Evolutionary conservation across 2,329 filamentous ascomycete genomes (phyloP).

Genomic region (Sporothrix luriei): DNA sequence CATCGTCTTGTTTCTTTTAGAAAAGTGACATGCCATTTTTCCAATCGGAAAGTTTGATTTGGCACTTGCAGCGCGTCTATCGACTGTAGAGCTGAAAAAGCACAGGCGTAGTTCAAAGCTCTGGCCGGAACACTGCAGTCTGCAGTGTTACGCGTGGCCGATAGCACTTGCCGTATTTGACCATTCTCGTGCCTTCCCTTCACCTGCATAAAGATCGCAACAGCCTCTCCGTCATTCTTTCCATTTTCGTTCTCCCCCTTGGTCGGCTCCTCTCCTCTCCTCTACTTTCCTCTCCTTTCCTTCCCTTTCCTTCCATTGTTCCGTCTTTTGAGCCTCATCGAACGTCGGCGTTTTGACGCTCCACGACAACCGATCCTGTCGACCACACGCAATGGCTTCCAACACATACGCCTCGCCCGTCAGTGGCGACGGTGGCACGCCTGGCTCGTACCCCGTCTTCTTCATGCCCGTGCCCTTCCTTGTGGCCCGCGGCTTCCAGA

Average conservation of each 20-base stretch:
- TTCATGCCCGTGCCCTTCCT: conserved; percentile 39
- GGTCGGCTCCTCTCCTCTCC: not conserved
- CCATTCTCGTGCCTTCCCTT: conserved; percentile 14
- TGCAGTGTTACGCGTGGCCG: not conserved
- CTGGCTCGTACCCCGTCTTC: conserved; percentile 38
- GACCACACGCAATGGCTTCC: not conserved
- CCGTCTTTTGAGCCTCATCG: not conserved
- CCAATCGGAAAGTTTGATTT: not conserved
- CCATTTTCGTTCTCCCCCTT: not conserved
- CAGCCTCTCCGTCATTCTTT: conserved; percentile 4
- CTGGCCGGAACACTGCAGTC: not conserved
- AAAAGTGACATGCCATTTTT: not conserved
- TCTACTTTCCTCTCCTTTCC: not conserved
- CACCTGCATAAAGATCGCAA: not conserved
- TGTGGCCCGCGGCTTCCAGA: conserved; percentile 40
- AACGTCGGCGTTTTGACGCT: not conserved
- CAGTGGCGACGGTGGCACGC: conserved; percentile 28
- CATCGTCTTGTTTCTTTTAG: not conserved
- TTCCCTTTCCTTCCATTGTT: not conserved
- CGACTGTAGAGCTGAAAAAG: not conserved
- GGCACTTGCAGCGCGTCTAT: not conserved
- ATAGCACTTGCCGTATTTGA: not conserved
- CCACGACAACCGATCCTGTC: not conserved
- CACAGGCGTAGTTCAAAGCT: not conserved
- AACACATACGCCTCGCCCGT: conserved; percentile 32